These are phyloP conservation scores for Malus domestica DNA, from an alignment of 306 rosid species.

Conservation along the genomic window ASM211411v1 NC_041797.1:1091001-1091500, in stretches of 20 bases:
- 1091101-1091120: slow-evolving; percentile 92
- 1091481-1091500: slow-evolving; percentile 92
- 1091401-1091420: slow-evolving; percentile 97
- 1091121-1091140: slow-evolving; percentile 84
- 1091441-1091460: slow-evolving; percentile 95
- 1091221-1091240: slow-evolving; percentile 95
- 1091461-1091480: slow-evolving; percentile 90
- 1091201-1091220: slow-evolving; percentile 77
- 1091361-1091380: slow-evolving; percentile 98
- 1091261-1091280: slow-evolving; percentile 92
- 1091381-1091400: slow-evolving; percentile 83
- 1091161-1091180: slow-evolving; percentile 90
- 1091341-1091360: slow-evolving; percentile 82
- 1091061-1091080: slow-evolving; percentile 81
- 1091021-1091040: slow-evolving; percentile 71
- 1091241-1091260: slow-evolving; percentile 95
- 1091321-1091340: slow-evolving; percentile 86
- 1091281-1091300: slow-evolving; percentile 95
- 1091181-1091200: slow-evolving; percentile 94
- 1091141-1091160: slow-evolving; percentile 83
- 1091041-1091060: slow-evolving; percentile 70
- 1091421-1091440: slow-evolving; percentile 95
- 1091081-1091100: slow-evolving; percentile 97
- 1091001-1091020: slow-evolving; percentile 76
- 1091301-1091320: slow-evolving; percentile 94